phyloP scores from a whole-genome alignment of 148 eudicot genomes.

The Polygonum maritimum region DNA sequence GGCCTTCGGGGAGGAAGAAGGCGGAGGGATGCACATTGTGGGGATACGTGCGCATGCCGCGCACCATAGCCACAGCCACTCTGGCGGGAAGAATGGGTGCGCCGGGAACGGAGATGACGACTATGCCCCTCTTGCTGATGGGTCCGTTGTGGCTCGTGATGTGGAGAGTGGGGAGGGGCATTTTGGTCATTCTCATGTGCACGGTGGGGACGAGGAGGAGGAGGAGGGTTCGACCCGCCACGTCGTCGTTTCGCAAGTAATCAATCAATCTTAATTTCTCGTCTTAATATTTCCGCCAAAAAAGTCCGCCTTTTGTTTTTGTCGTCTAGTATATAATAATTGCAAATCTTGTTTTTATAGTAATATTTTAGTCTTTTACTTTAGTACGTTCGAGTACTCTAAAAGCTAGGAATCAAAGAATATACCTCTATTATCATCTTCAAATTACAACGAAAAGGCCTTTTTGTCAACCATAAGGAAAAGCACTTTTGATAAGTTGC shows the following conservation, averaged over 20 bases:
- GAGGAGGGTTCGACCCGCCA: slow-evolving; percentile 47
- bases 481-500: slow-evolving; percentile 1
- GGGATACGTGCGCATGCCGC: slow-evolving; percentile 81
- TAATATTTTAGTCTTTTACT: not conserved
- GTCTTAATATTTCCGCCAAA: not conserved
- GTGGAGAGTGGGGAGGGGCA: not conserved
- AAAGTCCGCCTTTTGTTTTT: not conserved
- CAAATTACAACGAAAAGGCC: too few relatives aligned
- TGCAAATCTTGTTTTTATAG: not conserved
- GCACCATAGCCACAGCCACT: slow-evolving; percentile 54
- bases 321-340: not conserved
- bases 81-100: slow-evolving; percentile 20
- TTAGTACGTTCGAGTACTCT: too few relatives aligned
- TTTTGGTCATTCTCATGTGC: slow-evolving; percentile 29
- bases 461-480: not conserved
- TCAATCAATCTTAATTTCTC: not conserved
- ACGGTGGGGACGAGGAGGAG: slow-evolving; percentile 27
- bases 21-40: slow-evolving; percentile 68
- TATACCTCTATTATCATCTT: too few relatives aligned
- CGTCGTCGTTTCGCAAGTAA: slow-evolving; percentile 84
- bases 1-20: slow-evolving; percentile 61
- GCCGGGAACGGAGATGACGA: slow-evolving; percentile 25
- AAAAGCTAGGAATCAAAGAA: too few relatives aligned
- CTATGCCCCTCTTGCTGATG: slow-evolving; percentile 17
- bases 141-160: not conserved